phyloP scores from a whole-genome alignment of 306 rosid species.

The Fagus sylvatica region DNA sequence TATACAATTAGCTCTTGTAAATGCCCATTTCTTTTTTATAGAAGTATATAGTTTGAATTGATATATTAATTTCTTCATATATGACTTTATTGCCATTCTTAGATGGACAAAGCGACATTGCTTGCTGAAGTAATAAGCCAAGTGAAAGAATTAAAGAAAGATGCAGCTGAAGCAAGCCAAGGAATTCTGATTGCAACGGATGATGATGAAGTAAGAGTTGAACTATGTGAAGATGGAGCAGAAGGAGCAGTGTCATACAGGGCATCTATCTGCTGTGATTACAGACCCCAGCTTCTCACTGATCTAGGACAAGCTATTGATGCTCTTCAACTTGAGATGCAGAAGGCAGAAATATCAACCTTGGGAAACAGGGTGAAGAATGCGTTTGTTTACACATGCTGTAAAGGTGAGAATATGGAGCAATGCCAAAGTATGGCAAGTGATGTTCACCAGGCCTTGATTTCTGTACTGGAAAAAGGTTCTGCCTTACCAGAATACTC shows the following conservation, averaged over 20 bases:
- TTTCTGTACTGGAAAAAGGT: constrained; percentile 64
- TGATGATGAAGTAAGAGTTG: constrained; percentile 72
- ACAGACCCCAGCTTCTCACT: constrained; percentile 62
- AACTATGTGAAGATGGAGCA: constrained; percentile 38
- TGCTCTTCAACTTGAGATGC: constrained; percentile 55
- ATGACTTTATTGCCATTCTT: not conserved
- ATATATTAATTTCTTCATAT: too few species aligned
- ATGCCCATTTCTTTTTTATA: too few species aligned
- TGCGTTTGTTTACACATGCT: constrained; percentile 49
- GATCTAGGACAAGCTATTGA: constrained; percentile 66
- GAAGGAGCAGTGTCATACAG: constrained; percentile 45
- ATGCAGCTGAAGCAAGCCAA: constrained; percentile 65
- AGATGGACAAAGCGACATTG: constrained; percentile 93
- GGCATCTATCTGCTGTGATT: constrained; percentile 75
- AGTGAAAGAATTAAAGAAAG: constrained; percentile 72
- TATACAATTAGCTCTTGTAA: not conserved
- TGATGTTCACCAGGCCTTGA: constrained; percentile 55
- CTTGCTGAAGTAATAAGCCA: constrained; percentile 71
- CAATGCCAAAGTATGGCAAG: constrained; percentile 44
- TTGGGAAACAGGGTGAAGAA: constrained; percentile 70
- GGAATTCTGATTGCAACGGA: constrained; percentile 75
- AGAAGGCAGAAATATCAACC: constrained; percentile 71
- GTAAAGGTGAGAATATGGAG: constrained; percentile 36
- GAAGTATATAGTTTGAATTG: too few species aligned
- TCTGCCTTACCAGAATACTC: constrained; percentile 60